Conservation (phyloP, 1,284 basidiomycete species). For the Sporisorium iseilematis-ciliati region DNA sequence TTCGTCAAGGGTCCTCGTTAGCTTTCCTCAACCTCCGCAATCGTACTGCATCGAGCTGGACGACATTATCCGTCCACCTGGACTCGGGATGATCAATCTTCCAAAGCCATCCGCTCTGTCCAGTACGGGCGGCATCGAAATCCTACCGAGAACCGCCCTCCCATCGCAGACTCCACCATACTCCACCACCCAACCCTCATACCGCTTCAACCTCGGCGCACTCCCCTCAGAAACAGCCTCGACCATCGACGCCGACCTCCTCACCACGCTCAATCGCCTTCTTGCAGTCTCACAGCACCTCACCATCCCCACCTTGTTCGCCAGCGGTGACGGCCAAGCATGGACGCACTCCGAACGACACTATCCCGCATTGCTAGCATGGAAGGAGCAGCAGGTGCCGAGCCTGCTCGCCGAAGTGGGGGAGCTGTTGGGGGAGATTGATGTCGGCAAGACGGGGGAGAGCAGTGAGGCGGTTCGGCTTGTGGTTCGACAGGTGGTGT, state of each 20-base stretch:
- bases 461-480: conserved; percentile 3
- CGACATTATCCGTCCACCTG: neutral
- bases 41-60: neutral
- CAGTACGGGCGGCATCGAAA: neutral
- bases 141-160: neutral
- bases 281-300: conserved; percentile 12
- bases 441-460: no score
- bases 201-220: conserved; percentile 15
- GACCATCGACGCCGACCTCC: neutral
- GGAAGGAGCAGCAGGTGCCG: conserved; percentile 36
- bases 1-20: neutral
- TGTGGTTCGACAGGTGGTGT: conserved; percentile 27
- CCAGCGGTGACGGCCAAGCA: conserved; percentile 25
- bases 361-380: conserved; percentile 25
- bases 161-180: neutral
- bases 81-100: conserved; percentile 20
- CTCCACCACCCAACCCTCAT: conserved; percentile 8
- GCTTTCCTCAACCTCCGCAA: neutral
- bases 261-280: neutral
- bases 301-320: conserved; percentile 20
- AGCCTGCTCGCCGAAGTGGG: conserved; percentile 5
- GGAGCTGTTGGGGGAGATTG: conserved; percentile 3
- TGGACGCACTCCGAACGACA: conserved; percentile 31
- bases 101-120: conserved; percentile 5
- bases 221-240: conserved; percentile 6